Evolutionary conservation across 2,329 filamentous ascomycete species (phyloP).

Genomic region (Aotearoamyces nothofagi): DNA sequence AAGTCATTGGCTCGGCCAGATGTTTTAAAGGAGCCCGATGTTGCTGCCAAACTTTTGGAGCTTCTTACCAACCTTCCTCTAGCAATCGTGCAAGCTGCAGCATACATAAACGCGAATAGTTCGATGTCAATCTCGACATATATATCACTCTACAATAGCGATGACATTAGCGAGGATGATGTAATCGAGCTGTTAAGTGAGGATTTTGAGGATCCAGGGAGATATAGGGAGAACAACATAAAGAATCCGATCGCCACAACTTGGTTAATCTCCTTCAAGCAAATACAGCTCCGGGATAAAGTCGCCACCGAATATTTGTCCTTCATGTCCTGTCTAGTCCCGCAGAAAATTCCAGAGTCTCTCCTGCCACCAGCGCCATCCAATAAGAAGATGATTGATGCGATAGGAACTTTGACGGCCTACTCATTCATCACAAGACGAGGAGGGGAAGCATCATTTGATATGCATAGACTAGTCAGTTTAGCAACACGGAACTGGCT

Average conservation of each 20-base stretch:
- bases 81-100: slow-evolving; percentile 7
- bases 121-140: slow-evolving; percentile 17
- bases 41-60: slow-evolving; percentile 3
- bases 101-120: slow-evolving; percentile 6
- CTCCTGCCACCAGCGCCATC: neutral
- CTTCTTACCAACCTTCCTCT: slow-evolving; percentile 6
- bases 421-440: slow-evolving; percentile 2
- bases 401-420: slow-evolving; percentile 2
- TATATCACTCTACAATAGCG: slow-evolving; percentile 18
- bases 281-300: slow-evolving; percentile 4
- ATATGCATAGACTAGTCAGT: slow-evolving; percentile 2
- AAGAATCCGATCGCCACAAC: slow-evolving; percentile 23
- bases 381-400: slow-evolving; percentile 1
- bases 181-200: slow-evolving; percentile 18
- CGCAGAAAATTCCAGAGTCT: slow-evolving; percentile 2
- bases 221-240: slow-evolving; percentile 15
- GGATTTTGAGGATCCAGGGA: slow-evolving; percentile 20
- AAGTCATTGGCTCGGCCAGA: slow-evolving; percentile 6
- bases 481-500: slow-evolving; percentile 2
- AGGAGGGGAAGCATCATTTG: neutral
- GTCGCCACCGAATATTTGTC: slow-evolving; percentile 4
- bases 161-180: slow-evolving; percentile 20
- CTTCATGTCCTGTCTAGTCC: slow-evolving; percentile 3
- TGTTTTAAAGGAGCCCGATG: slow-evolving; percentile 1
- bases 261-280: slow-evolving; percentile 11